Evolutionary conservation across 176 grass and related monocot genomes (phyloP), one percentile per base, ranked within the genome.

Genomic region (Leersia perrieri): DNA sequence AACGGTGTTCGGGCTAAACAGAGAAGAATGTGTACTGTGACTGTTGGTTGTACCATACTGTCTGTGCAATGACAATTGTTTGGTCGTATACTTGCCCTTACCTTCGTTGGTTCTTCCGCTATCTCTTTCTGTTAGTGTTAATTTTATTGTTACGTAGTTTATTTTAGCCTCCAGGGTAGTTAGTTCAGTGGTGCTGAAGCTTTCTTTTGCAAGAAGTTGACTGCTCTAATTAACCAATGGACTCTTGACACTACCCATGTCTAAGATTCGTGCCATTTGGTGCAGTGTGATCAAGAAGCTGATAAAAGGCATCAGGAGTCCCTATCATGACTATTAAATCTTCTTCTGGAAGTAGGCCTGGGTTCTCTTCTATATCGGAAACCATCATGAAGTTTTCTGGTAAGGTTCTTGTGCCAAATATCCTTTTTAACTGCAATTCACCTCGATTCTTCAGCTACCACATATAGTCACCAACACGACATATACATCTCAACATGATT

Each of bases 201-300:
- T 34, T 40, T 58, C 39, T 10, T 23, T 5, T 9, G 55, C n/a
- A 27, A 68, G 0, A 25, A 63, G 20, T 1, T 75, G 8, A 23
- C 70, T 75, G 49, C 31, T 74, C 51, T 63, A 89, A 33, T 13
- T 76, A 76, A 58, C 63, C 82, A 80, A 12, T 64, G n/a, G 28
- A 33, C 40, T 30, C 20, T 20, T 38, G 74, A 27, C 76, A 80
- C 62, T 8, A 16, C 33, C 10, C 4, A 0, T 33, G 68, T 11
- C 9, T 8, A 61, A 69, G 18, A 12, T 41, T 11, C 15, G 51
- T 42, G 33, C 20, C 79, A 72, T 72, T 68, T 44, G 13, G 28
- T 70, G 47, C 53, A 61, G 79, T 42, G 79, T 62, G 71, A 72
- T 68, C 36, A 72, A 63, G 68, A 82, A 82, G 68, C 29, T 73